These are phyloP conservation scores for Ramaria sp. DNA, from an alignment of 768 basidiomycete species.

Conservation along the genomic window DNA sequence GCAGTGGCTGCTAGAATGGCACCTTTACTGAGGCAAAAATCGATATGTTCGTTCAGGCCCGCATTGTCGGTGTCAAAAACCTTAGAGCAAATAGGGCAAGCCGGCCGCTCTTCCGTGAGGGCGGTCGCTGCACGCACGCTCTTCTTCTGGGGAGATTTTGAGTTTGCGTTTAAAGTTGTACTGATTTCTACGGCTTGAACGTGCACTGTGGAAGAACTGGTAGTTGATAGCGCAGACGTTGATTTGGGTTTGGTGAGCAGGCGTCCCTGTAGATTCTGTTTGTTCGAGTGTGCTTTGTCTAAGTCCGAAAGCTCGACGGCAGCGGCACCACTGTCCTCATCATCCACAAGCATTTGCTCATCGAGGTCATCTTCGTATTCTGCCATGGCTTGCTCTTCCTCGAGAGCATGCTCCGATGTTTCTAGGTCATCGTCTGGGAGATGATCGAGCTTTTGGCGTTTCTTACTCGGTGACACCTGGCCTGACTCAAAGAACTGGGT, in stretches of 20 bases:
- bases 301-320: not conserved
- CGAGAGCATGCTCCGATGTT: not conserved
- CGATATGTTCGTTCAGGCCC: slow-evolving; percentile 78
- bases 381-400: slow-evolving; percentile 6
- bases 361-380: slow-evolving; percentile 7
- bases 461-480: slow-evolving; percentile 28
- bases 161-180: not conserved
- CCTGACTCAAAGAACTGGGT: slow-evolving; percentile 49
- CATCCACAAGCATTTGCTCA: not conserved
- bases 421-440: not conserved
- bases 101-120: slow-evolving; percentile 18
- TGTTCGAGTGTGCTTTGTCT: no score
- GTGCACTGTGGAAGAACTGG: not conserved
- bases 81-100: slow-evolving; percentile 67
- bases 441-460: slow-evolving; percentile 21
- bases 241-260: no score
- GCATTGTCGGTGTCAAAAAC: slow-evolving; percentile 59
- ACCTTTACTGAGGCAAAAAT: slow-evolving; percentile 75
- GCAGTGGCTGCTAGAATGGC: slow-evolving; percentile 65
- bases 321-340: not conserved
- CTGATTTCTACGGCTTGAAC: not conserved
- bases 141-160: not conserved
- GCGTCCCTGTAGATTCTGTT: no score
- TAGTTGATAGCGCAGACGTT: no score
- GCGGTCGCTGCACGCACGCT: not conserved